Evolutionary conservation across 352 stramenopile species (phyloP), one percentile per base, ranked within the genome.

Genomic region (Bremia lactucae): DNA sequence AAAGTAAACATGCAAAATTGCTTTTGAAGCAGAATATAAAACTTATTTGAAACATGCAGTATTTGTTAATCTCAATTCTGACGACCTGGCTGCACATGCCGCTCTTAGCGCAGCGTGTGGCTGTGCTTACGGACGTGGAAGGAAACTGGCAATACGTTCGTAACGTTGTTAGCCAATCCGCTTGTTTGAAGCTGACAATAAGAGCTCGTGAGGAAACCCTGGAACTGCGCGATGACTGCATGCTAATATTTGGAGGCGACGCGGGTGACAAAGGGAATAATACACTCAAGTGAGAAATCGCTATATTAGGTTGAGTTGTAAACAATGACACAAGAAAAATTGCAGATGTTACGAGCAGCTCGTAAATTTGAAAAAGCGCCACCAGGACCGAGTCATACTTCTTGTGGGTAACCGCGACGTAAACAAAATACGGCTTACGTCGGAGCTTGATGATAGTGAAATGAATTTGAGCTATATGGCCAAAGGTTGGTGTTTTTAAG

Each of bases 391-490:
- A 36, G 87, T 96, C 10, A 76, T 94, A 59, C 62, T 97, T 34
- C 73, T 97, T 34, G 89, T 93, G 28, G 89, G 89, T 9, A 97
- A 97, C 51, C 83, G 89, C 37, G 89, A 97, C 62, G 72, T 95
- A 37, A 96, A 96, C 66, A 97, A 97, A 56, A 81, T 97, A 46
- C 60, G 86, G 20, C 68, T 95, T 20, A 87, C 75, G 7, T 81
- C 73, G 1, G 87, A 96, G 52, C 49, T 94, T 4, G 63, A 68
- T 16, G 64, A 93, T 22, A 56, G 44, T 3, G 79, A 95, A 42
- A 72, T 94, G 69, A 39, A 73, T 37, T 48, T 89, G 6, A 14
- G 31, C 0, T 65, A 62, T 2, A 87, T 88, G 76, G 59, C 68
- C 6, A 64, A 52, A 62, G 64, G 75, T 84, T 37, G 14, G 50